Percentiles rank a stretch among this genome's conserved stretches.
Evolutionary conservation across 768 basidiomycete genomes (phyloP).

Genomic region (Russula dissimulans): DNA sequence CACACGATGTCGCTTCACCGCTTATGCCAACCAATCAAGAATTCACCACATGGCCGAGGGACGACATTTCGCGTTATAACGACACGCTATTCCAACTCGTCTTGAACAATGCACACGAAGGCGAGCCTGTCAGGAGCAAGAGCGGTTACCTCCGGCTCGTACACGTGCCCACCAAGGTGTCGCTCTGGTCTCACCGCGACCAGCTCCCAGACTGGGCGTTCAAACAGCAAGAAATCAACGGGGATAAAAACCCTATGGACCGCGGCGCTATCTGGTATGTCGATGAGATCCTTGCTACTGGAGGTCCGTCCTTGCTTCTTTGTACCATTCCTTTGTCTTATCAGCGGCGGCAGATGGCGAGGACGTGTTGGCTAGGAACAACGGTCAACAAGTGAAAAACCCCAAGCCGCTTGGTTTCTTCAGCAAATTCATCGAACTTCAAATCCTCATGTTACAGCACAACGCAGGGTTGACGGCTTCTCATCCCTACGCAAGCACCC

Average conservation of each 20-base stretch:
- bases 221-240: conserved; percentile 96
- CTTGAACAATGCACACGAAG: conserved; percentile 63
- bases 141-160: conserved; percentile 86
- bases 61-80: conserved; percentile 67
- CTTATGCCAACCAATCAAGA: conserved; percentile 98
- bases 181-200: conserved; percentile 85
- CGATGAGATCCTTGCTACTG: conserved; percentile 69
- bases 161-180: conserved; percentile 83
- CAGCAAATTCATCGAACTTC: conserved; percentile 88
- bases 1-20: conserved; percentile 96
- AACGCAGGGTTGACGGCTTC: conserved; percentile 98
- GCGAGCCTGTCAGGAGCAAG: conserved; percentile 88
- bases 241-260: conserved; percentile 85
- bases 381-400: conserved; percentile 44
- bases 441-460: conserved; percentile 94
- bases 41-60: conserved; percentile 85
- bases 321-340: conserved; percentile 4
- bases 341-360: conserved; percentile 36
- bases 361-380: conserved; percentile 45
- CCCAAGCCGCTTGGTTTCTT: conserved; percentile 87
- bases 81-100: conserved; percentile 83
- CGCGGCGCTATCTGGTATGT: conserved; percentile 83
- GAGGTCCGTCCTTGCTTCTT: conserved; percentile 40
- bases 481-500: conserved; percentile 93
- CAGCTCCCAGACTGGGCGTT: conserved; percentile 94